Base-by-base conservation (phyloP, 306 rosid species). In the Datisca glomerata region DNA sequence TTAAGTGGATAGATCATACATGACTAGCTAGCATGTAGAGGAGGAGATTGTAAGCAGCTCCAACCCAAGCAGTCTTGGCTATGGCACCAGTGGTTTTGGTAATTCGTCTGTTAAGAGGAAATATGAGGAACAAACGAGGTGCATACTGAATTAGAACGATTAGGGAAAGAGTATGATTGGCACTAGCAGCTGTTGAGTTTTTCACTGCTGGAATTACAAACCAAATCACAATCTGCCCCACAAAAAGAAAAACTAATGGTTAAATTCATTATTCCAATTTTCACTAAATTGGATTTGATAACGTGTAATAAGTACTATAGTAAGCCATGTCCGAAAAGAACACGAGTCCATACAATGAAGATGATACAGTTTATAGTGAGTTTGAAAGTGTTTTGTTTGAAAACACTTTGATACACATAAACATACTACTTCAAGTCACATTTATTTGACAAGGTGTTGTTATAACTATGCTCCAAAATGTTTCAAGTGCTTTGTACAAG, bases 31-130 rank as follows among this genome's bases (percentile, higher is more conserved):
- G 62, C 45, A 69, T 54, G 58, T 76, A 83, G 44, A 68, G 71
- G 12, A 80, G 68, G 54, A 89, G 94, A 74, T 89, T 89, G 71
- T 79, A 83, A 4, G 59, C 61, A 14, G 97, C 85, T 12, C 95
- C 95, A 8, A 80, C 84, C 67, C 86, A 60, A 35, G 93, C 86
- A 24, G 78, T 83, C 71, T 74, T 74, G 49, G 86, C 69, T 48
- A 89, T 74, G 3, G 78, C 75, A 12, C 97, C 97, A 0, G 93
- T 74, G 17, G 76, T 67, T 58, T 80, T 89, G 19, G 73, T 51
- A 43, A 89, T 89, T 57, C 65, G 69, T 1, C 71, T 56, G 59
- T 68, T 78, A 8, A 87, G 68, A 24, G 94, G 97, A 33, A 89
- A 83, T 27, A 89, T 61, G 43, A 76, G 76, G 34, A 83, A 67